Base-by-base conservation (phyloP, 1,139 yeast species). In the Sugiyamaella novakii region DNA sequence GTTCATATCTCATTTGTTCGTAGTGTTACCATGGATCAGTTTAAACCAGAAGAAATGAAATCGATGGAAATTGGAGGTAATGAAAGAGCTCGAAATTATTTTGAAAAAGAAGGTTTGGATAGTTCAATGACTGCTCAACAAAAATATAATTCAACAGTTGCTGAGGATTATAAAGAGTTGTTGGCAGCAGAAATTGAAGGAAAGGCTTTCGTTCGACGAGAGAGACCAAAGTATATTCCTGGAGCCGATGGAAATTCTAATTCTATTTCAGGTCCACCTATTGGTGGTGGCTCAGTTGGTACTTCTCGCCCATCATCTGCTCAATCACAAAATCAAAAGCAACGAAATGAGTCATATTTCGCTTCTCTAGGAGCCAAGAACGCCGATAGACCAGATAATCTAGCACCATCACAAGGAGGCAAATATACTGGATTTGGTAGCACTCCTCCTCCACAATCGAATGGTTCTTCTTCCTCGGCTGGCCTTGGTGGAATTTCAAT, bases 41-140 rank as follows among this genome's bases (percentile, higher is more conserved):
- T 94, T 76, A 89, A 89, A 68, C 84, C 89, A 12, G 96, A 88
- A 49, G 98, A 92, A 68, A 78, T 89, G 52, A 74, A 82, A 55
- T 75, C 94, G 58, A 91, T 94, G 98, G 96, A 92, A 62, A 75
- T 82, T 54, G 98, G 99, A 53, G 99, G 99, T 21, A 92, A 92
- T 65, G 87, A 81, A 54, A 79, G 80, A 34, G 85, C 94, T 59
- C 78, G 75, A 31, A 75, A 72, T 47, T 92, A 83, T 65, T 84
- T 91, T 64, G 76, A 74, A 44, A 70, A 75, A 15, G 82, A 89
- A 65, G 96, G 96, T n/a, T 68, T 91, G 30, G 89, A 84, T 63
- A 63, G 79, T 55, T 60, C 70, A 21, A 68, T 81, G 53, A 84
- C 91, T 14, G 82, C 89, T 36, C 80, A 82, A 61, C 67, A 75